Evolutionary conservation across 2,329 filamentous ascomycete species (phyloP).

Genomic region (Graphiopsis chlorocephala): DNA sequence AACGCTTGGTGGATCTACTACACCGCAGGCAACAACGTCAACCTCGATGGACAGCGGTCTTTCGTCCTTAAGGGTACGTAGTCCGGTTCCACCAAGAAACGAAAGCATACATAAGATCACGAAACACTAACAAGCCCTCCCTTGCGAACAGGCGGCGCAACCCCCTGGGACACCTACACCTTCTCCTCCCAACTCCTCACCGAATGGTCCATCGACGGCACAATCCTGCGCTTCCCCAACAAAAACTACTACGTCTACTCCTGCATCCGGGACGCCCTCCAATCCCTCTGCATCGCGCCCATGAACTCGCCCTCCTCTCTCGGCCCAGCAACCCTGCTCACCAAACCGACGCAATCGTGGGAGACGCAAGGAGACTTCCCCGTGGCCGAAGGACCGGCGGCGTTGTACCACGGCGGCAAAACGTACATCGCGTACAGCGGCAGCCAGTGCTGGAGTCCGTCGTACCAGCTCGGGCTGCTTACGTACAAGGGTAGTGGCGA

Average conservation of each 20-base stretch:
- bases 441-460: constrained; percentile 56
- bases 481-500: constrained; percentile 52
- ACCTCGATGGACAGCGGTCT: constrained; percentile 49
- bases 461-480: constrained; percentile 54
- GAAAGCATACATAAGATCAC: too few relatives aligned
- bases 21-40: constrained; percentile 46
- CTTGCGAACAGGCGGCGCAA: constrained; percentile 43
- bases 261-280: constrained; percentile 38
- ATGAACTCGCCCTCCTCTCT: constrained; percentile 43
- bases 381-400: constrained; percentile 56
- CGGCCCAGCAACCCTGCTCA: constrained; percentile 50
- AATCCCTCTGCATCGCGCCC: constrained; percentile 43
- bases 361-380: constrained; percentile 47
- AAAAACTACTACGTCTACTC: constrained; percentile 56
- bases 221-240: constrained; percentile 48
- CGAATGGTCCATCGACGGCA: constrained; percentile 56
- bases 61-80: constrained; percentile 46
- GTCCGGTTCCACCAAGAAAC: neutral
- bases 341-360: constrained; percentile 51
- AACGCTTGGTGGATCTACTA: constrained; percentile 57
- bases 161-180: constrained; percentile 52
- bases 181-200: constrained; percentile 49
- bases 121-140: neutral
- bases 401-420: constrained; percentile 53
- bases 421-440: constrained; percentile 56